phyloP scores from a whole-genome alignment of 2,329 filamentous ascomycete genomes.

The Moelleriella libera region DNA sequence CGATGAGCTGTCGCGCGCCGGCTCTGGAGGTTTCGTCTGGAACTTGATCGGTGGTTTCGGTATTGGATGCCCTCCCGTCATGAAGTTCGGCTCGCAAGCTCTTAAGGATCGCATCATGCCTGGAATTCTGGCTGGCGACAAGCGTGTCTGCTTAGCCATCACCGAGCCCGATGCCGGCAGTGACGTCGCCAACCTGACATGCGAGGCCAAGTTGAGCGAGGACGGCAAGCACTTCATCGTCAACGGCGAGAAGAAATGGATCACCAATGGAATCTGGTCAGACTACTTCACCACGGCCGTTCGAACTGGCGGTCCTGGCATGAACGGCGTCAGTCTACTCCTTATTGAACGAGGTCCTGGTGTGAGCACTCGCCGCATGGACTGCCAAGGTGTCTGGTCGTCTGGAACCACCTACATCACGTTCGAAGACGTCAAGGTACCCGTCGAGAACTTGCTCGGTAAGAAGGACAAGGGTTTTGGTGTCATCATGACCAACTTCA shows the following conservation, averaged over 20 bases:
- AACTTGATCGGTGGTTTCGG: conserved; percentile 94
- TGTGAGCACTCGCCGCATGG: conserved; percentile 88
- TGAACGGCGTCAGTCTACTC: conserved; percentile 83
- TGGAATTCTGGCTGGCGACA: conserved; percentile 78
- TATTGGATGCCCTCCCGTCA: conserved; percentile 80
- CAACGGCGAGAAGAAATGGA: conserved; percentile 99
- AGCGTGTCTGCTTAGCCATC: conserved; percentile 94
- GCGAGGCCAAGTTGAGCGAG: conserved; percentile 85
- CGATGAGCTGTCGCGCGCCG: conserved; percentile 81
- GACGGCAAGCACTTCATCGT: conserved; percentile 99
- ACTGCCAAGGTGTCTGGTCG: conserved; percentile 95
- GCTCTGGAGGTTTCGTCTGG: conserved; percentile 90
- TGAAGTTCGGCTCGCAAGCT: conserved; percentile 80
- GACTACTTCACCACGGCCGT: conserved; percentile 98
- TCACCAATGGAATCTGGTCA: conserved; percentile 91
- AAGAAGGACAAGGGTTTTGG: conserved; percentile 98
- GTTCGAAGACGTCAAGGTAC: conserved; percentile 98
- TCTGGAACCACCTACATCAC: conserved; percentile 94
- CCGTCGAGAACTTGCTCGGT: conserved; percentile 95
- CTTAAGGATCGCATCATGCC: conserved; percentile 81
- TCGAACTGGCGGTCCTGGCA: conserved; percentile 73
- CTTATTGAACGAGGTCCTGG: conserved; percentile 86
- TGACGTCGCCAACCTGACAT: conserved; percentile 89
- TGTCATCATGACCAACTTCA: conserved; percentile 99
- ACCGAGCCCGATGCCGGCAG: conserved; percentile 92